Evolutionary conservation across 192 early-diverging fungal species (phyloP), one percentile per base, ranked within the genome.

Genomic region (Coemansia sp.): DNA sequence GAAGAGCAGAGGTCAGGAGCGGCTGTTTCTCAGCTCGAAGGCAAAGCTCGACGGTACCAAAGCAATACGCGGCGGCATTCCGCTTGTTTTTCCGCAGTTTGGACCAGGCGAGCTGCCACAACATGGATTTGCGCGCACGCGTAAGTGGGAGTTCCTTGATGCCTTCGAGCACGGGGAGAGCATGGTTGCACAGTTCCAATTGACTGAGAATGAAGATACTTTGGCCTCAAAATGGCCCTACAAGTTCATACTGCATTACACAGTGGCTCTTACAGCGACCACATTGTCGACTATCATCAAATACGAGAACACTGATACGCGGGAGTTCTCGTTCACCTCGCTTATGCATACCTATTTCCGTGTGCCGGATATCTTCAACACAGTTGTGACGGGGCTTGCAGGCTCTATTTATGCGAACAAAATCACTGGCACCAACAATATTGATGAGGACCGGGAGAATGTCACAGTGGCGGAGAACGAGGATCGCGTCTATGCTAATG

Each of bases 341-440:
- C 85, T 98, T n/a, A 79, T 97, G 65, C 95, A 98, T 74, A 95
- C 94, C 16, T 98, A 98, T 74, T 88, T 95, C 60, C 66, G 75
- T 12, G 84, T 91, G 48, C 77, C 85, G 16, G 84, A 91, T 73
- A 86, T 93, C 54, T 73, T 71, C 18, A 64, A 77, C 25, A 85
- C 88, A 1, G 59, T 64, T 24, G 87, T 98, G 4, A 41, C 68
- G 25, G 90, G 91, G 1, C 83, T 98, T 19, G 73, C 71, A n/a
- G 82, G 84, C n/a, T 55, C 64, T 8, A 49, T 64, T 21, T 93
- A 90, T 67, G 67, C 73, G 0, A 93, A 98, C 76, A 95, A 95
- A 76, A 84, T 94, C 16, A 59, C 56, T 18, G 67, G 78, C 55
- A 79, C 81, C 41, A 55, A 38, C 21, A 71, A 58, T 7, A 52